These are phyloP conservation scores for Arachis monticola DNA, from an alignment of 331 rosid genomes.

Conservation along the genomic window DNA sequence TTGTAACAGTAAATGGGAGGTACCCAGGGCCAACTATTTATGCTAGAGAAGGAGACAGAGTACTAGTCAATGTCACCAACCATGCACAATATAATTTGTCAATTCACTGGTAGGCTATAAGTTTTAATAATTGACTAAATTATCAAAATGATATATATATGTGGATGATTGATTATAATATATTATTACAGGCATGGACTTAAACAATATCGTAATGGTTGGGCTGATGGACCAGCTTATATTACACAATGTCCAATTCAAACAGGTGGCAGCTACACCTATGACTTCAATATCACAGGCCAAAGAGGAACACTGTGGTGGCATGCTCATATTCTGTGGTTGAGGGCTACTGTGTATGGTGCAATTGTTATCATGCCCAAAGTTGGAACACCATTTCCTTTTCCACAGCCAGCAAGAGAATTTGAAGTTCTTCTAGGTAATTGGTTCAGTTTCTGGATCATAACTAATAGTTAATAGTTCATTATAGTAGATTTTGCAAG, in stretches of 20 bases:
- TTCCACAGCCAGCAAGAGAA: constrained; percentile 67
- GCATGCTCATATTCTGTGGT: constrained; percentile 89
- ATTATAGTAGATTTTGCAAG: no score
- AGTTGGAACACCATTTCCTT: constrained; percentile 69
- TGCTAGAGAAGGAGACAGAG: constrained; percentile 77
- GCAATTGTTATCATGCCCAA: constrained; percentile 85
- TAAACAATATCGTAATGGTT: constrained; percentile 79
- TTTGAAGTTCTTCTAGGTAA: constrained; percentile 61
- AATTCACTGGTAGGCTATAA: constrained; percentile 67
- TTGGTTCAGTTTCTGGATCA: background rate
- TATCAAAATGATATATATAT: no score
- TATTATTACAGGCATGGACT: constrained; percentile 67
- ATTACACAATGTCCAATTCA: constrained; percentile 62
- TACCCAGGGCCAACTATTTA: constrained; percentile 80
- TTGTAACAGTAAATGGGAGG: constrained; percentile 79
- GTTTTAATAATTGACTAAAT: no score
- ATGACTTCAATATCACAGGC: constrained; percentile 73
- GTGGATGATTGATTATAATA: background rate
- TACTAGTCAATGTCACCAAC: constrained; percentile 75
- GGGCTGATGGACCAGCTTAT: constrained; percentile 74
- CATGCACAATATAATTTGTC: constrained; percentile 81
- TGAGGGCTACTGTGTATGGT: constrained; percentile 86
- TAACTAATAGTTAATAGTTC: background rate
- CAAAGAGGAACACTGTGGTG: constrained; percentile 87
- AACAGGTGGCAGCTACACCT: constrained; percentile 65